Evolutionary conservation across 2,329 filamentous ascomycete species (phyloP).

Genomic region (Fusarium drepaniforme): DNA sequence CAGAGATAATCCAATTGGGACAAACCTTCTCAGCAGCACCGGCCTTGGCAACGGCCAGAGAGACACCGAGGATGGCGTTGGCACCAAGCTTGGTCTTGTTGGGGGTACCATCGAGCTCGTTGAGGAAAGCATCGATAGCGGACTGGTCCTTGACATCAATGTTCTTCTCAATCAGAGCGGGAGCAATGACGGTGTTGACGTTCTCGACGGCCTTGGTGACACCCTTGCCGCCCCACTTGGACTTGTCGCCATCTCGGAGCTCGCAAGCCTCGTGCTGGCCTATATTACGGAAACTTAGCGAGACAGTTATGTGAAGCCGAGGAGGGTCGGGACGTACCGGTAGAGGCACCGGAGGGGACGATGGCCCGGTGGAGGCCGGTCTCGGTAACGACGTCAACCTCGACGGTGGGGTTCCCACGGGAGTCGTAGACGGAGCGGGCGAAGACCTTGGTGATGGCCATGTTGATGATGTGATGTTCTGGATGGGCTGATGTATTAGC

Average conservation of each 20-base stretch:
- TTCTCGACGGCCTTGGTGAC: conserved; percentile 88
- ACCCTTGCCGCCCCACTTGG: conserved; percentile 89
- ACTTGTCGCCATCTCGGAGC: conserved; percentile 90
- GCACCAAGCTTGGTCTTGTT: conserved; percentile 92
- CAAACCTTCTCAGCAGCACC: conserved; percentile 86
- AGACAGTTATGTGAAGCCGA: conserved; percentile 33
- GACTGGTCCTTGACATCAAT: conserved; percentile 90
- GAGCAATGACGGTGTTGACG: conserved; percentile 85
- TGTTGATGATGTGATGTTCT: conserved; percentile 62
- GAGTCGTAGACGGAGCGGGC: conserved; percentile 98
- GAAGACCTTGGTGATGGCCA: conserved; percentile 93
- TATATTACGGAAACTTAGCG: conserved; percentile 54
- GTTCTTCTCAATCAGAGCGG: conserved; percentile 84
- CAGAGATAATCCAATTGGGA: conserved; percentile 1
- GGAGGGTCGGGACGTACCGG: conserved; percentile 70
- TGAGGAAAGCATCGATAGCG: conserved; percentile 86
- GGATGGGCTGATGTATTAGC: conserved; percentile 39
- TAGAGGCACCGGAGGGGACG: conserved; percentile 96
- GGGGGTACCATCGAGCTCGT: conserved; percentile 83
- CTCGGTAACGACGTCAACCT: conserved; percentile 97
- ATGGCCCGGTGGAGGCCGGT: conserved; percentile 97
- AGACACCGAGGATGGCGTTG: conserved; percentile 90
- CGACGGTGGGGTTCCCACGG: conserved; percentile 97
- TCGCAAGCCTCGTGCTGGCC: conserved; percentile 92
- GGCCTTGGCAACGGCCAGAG: conserved; percentile 87